Evolutionary conservation across 495 filamentous ascomycete species (phyloP), one percentile per base, ranked within the genome.

Genomic region (Tuber microsphaerosporum): DNA sequence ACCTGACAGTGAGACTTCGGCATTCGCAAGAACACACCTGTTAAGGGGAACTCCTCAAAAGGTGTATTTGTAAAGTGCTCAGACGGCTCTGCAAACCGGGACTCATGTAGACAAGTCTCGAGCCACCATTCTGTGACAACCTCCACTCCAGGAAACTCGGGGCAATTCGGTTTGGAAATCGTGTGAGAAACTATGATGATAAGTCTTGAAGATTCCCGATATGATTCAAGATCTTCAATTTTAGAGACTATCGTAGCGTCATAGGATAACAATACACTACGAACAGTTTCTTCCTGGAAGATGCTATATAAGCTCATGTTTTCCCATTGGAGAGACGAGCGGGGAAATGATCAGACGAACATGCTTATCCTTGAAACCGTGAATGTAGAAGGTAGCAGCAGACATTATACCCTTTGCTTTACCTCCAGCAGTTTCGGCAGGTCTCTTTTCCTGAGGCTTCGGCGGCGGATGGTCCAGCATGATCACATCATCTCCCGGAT

Each of bases 51-150:
- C 44, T 83, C 80, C 9, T 88, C 86, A 75, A 97, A 91, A 1
- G 94, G 94, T 6, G 87, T 90, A 76, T 91, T 92, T 39, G 92
- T 88, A 73, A 92, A 86, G 82, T 94, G 88, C 1, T 89, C 86
- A 71, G 85, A 83, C n/a, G 94, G 93, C 16, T 90, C 85, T 48
- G 93, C 88, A 74, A 93, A 87, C 14, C 83, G 85, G 80, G 92
- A 93, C 22, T 89, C 87, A 80, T 93, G 88, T 45, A 98, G 84
- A 82, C 94, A 98, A 68, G 89, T 87, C 84, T 99, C 95, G 51
- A 98, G 86, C 90, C 94, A 99, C 87, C 94, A 95, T 78, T 97
- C 92, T 16, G 93, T 97, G 51, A 97, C 91, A 68, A 90, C 83
- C 2, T 68, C 56, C 84, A 83, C 73, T 85, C 84, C 74, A 84